Percentiles rank a stretch among this genome's conserved stretches.
phyloP scores from a whole-genome alignment of 2,329 filamentous ascomycete genomes.

The Volutella citrinella region DNA sequence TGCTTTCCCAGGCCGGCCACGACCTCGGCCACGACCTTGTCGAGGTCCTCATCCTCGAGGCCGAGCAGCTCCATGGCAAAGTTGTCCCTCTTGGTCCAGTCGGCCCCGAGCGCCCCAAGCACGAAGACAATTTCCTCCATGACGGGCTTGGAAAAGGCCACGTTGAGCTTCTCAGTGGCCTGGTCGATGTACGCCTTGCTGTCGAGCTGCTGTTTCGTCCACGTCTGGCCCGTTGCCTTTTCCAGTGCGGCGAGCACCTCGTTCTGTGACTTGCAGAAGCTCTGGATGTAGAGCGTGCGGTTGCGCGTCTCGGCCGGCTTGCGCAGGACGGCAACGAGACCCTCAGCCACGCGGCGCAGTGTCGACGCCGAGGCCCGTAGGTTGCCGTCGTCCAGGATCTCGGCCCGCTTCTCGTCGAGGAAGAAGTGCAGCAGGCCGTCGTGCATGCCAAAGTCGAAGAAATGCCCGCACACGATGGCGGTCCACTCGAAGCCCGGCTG shows the following conservation, averaged over 20 bases:
- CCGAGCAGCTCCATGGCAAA: constrained; percentile 48
- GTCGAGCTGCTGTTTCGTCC: constrained; percentile 30
- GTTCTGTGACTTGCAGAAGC: constrained; percentile 46
- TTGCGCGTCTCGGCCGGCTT: constrained; percentile 52
- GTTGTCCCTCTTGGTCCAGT: constrained; percentile 43
- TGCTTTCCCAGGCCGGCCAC: constrained; percentile 23
- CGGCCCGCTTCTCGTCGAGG: constrained; percentile 37
- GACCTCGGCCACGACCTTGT: constrained; percentile 36
- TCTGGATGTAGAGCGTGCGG: constrained; percentile 43
- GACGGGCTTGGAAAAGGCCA: constrained; percentile 30
- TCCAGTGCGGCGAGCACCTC: constrained; percentile 48
- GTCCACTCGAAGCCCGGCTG: constrained; percentile 51
- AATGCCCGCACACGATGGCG: constrained; percentile 40
- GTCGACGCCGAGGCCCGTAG: constrained; percentile 46
- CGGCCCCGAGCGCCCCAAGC: constrained; percentile 44
- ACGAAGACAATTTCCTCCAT: constrained; percentile 49
- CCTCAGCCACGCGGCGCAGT: constrained; percentile 45
- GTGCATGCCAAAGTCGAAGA: constrained; percentile 48
- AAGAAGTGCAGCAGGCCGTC: constrained; percentile 41
- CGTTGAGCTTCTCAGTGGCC: constrained; percentile 35
- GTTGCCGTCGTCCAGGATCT: constrained; percentile 52
- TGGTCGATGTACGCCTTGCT: constrained; percentile 39
- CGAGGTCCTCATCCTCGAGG: constrained; percentile 44
- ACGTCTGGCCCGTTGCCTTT: constrained; percentile 43
- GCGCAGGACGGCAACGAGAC: constrained; percentile 47